Percentiles rank a stretch among this genome's conserved stretches.
Conservation (phyloP, 2,329 filamentous ascomycete genomes). For the Cytospora mali region DNA sequence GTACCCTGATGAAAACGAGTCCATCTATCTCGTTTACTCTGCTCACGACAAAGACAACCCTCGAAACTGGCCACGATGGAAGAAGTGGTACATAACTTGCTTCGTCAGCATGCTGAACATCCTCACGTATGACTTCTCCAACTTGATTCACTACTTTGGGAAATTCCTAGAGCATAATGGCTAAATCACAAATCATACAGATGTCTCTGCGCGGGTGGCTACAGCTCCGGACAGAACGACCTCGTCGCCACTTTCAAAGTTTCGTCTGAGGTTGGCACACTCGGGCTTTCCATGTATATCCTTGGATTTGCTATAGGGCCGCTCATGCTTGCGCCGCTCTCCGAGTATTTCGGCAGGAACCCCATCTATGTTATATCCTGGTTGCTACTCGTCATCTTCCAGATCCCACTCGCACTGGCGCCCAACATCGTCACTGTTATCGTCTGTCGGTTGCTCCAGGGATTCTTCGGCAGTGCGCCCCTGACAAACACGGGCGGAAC, state of each 20-base stretch:
- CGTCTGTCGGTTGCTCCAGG: constrained; percentile 11
- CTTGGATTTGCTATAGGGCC: constrained; percentile 20
- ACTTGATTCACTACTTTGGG: not conserved
- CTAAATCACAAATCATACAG: not conserved
- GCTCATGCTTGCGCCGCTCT: constrained; percentile 15
- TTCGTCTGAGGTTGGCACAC: constrained; percentile 10
- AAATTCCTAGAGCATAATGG: not conserved
- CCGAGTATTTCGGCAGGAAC: constrained; percentile 19
- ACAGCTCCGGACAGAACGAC: constrained; percentile 14
- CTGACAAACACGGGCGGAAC: constrained; percentile 21
- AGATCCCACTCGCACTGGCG: constrained; percentile 16
- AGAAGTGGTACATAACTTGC: constrained; percentile 22
- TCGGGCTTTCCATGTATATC: constrained; percentile 22
- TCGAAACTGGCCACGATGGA: constrained; percentile 13
- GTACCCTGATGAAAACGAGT: constrained; percentile 2
- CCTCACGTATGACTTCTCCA: constrained; percentile 3
- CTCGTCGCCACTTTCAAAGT: constrained; percentile 5
- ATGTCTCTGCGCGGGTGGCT: constrained; percentile 20
- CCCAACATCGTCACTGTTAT: constrained; percentile 18
- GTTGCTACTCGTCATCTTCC: constrained; percentile 22
- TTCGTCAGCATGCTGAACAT: constrained; percentile 22
- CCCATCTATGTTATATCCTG: constrained; percentile 19
- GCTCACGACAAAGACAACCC: constrained; percentile 16
- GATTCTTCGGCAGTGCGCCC: constrained; percentile 24
- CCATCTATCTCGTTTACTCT: constrained; percentile 14